Conservation (phyloP, 257 asterid species). For the Penstemon davidsonii region DNA sequence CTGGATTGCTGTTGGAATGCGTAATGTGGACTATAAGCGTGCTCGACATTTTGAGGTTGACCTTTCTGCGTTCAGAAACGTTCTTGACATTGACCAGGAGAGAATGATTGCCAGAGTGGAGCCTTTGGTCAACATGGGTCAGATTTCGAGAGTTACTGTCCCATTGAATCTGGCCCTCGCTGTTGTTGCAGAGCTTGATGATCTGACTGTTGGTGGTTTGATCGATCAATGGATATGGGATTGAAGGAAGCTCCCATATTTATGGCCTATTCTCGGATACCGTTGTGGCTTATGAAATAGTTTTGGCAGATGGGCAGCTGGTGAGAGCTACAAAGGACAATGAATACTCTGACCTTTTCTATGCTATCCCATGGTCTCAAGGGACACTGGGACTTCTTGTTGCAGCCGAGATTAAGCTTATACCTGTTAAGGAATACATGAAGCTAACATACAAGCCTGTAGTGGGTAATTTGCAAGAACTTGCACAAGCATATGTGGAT, state of each 20-base stretch:
- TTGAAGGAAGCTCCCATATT: constrained; percentile 94
- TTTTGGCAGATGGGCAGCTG: constrained; percentile 76
- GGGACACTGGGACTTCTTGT: constrained; percentile 95
- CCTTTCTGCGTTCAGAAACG: constrained; percentile 79
- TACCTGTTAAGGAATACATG: constrained; percentile 89
- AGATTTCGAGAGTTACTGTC: constrained; percentile 77
- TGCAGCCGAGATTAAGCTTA: constrained; percentile 94
- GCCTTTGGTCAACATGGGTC: constrained; percentile 97
- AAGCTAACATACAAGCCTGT: constrained; percentile 81
- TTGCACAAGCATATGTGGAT: constrained; percentile 79
- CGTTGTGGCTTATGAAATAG: constrained; percentile 86
- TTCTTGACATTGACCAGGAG: constrained; percentile 70
- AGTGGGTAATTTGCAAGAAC: constrained; percentile 66
- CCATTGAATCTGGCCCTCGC: constrained; percentile 88
- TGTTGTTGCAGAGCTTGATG: constrained; percentile 96
- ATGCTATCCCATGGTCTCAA: constrained; percentile 97
- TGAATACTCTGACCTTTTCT: constrained; percentile 79
- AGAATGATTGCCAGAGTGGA: constrained; percentile 86
- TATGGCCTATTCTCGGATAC: constrained; percentile 92
- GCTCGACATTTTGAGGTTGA: constrained; percentile 95
- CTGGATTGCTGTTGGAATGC: constrained; percentile 86
- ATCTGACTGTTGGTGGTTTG: constrained; percentile 91
- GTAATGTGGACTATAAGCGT: constrained; percentile 89
- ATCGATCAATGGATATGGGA: constrained; percentile 93
- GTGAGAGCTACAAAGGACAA: constrained; percentile 95